phyloP scores from a whole-genome alignment of 148 eudicot genomes.

The Beta vulgaris region DNA sequence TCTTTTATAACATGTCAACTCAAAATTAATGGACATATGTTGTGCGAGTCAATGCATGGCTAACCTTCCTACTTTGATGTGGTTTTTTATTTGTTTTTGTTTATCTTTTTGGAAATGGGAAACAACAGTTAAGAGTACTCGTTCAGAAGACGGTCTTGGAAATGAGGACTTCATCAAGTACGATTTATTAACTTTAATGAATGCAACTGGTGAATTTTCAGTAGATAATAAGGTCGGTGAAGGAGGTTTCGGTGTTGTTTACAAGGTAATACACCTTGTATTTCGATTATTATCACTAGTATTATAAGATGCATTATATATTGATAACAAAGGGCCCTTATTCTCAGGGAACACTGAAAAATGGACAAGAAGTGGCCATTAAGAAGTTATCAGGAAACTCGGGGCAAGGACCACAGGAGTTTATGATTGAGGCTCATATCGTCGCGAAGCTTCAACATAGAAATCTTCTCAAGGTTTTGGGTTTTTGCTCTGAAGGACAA shows the following conservation, averaged over 20 bases:
- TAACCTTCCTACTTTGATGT: no score
- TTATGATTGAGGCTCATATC: slow-evolving; percentile 30
- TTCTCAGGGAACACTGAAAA: slow-evolving; percentile 34
- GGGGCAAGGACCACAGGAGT: slow-evolving; percentile 34
- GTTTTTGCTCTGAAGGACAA: slow-evolving; percentile 30
- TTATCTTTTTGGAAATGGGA: no score
- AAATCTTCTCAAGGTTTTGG: slow-evolving; percentile 33
- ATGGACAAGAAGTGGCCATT: slow-evolving; percentile 31
- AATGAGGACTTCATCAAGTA: no score
- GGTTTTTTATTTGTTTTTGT: no score
- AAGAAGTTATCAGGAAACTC: slow-evolving; percentile 31
- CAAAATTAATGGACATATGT: no score
- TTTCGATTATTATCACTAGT: no score
- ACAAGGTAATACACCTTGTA: slow-evolving; percentile 35
- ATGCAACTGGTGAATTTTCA: slow-evolving; percentile 24
- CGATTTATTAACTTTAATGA: slow-evolving; percentile 21
- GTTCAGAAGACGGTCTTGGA: no score
- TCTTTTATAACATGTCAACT: no score
- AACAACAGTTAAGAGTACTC: no score
- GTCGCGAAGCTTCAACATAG: slow-evolving; percentile 36
- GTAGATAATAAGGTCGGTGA: slow-evolving; percentile 27
- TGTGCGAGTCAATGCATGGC: no score
- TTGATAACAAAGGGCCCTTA: no score
- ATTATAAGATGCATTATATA: no score
- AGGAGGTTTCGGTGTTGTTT: slow-evolving; percentile 33